Conservation (phyloP, 768 basidiomycete genomes). For the Mrakia gelida region DNA sequence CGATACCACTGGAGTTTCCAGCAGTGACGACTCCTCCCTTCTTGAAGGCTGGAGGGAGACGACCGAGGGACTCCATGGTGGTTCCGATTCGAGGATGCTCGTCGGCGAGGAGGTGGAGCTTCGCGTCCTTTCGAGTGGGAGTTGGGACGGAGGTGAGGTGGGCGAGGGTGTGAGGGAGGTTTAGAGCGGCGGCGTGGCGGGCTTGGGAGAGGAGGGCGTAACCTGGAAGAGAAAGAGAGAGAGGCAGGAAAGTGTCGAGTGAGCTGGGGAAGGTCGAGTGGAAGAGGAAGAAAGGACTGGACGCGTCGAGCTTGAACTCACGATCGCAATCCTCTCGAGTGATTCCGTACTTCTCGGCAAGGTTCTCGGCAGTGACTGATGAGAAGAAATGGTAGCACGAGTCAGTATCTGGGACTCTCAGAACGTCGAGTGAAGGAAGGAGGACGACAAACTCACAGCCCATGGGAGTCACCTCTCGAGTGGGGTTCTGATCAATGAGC, state of each 20-base stretch:
- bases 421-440: background rate
- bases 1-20: conserved; percentile 47
- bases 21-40: conserved; percentile 46
- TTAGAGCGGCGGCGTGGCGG: conserved; percentile 42
- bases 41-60: conserved; percentile 44
- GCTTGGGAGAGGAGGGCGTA: conserved; percentile 45
- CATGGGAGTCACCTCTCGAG: conserved; percentile 16
- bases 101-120: conserved; percentile 1
- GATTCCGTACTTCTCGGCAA: conserved; percentile 48
- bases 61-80: conserved; percentile 41
- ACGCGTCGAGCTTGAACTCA: background rate
- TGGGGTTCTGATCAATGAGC: conserved; percentile 46
- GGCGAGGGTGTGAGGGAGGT: conserved; percentile 37
- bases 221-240: conserved; percentile 25
- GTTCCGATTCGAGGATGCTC: conserved; percentile 45
- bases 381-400: background rate
- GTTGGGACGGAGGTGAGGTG: conserved; percentile 34
- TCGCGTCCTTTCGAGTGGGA: conserved; percentile 27
- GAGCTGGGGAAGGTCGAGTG: background rate
- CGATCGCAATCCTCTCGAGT: conserved; percentile 45
- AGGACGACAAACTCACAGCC: background rate
- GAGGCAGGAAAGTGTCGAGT: no score
- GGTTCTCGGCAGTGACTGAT: conserved; percentile 46
- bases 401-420: no score
- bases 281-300: background rate